Evolutionary conservation across 345 rosid species (phyloP), one percentile per base, ranked within the genome.

Genomic region (Erucastrum elatum): DNA sequence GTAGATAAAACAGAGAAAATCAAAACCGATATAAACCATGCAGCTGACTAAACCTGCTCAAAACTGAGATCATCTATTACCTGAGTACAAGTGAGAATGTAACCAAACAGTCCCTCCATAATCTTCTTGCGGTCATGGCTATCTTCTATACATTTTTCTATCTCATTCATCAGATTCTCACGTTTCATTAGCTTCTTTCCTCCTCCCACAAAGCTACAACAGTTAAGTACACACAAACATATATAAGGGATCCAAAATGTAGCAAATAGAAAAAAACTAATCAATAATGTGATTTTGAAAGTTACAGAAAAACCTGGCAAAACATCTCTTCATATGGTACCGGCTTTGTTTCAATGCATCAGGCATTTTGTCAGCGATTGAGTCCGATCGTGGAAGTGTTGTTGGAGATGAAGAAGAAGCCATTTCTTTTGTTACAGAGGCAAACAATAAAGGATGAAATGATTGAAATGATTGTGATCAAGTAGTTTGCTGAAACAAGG

Each of bases 321-420:
- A 90, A 81, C 97, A 93, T 84, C 64, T 89, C 85, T 90, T 91
- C 93, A 87, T 90, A 53, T 91, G 86, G 76, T 86, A 90, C 41
- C 87, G 86, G 81, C 94, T 89, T 79, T 91, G 87, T 85, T 68
- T 89, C 78, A 91, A 72, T 7, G 99, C 99, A 66, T 86, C 96
- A 6, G 99, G 97, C 97, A 95, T 90, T 85, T 79, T 84, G 5
- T 91, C 96, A 7, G 92, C 89, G 49, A 95, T 87, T 2, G 97
- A 79, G 49, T 93, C 96, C 0, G 92, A 81, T 72, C 84, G 80
- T 77, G 85, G 88, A 46, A 90, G 75, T 8, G 68, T 41, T 33
- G 75, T 16, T 37, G 81, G 68, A 49, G 84, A 73, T 46, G 74
- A 70, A 35, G 82, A 59, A 30, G 88, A 77, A 5, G 84, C 81